phyloP scores from a whole-genome alignment of 768 basidiomycete species.

The Boletus sp. region DNA sequence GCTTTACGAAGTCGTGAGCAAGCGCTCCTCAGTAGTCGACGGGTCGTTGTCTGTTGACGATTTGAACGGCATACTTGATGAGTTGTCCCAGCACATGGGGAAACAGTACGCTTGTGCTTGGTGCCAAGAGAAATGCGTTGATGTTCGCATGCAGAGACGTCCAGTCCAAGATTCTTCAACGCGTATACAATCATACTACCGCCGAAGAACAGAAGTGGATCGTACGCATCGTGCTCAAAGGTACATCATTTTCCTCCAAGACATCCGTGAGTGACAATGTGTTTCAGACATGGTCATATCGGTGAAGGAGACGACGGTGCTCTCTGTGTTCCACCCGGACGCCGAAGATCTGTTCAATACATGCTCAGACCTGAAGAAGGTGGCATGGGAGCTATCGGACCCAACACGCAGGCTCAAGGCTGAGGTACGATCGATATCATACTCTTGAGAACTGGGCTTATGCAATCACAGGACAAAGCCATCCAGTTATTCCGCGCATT shows the following conservation, averaged over 20 bases:
- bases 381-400: conserved; percentile 87
- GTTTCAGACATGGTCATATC: conserved; percentile 82
- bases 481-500: conserved; percentile 85
- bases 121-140: not conserved
- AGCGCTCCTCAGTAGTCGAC: conserved; percentile 76
- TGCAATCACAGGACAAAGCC: conserved; percentile 65
- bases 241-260: conserved; percentile 36
- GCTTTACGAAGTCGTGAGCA: conserved; percentile 81
- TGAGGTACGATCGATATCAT: conserved; percentile 37
- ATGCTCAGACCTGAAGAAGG: conserved; percentile 93
- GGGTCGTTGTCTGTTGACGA: conserved; percentile 79
- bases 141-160: conserved; percentile 51
- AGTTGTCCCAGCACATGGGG: conserved; percentile 67
- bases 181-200: conserved; percentile 76
- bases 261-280: not conserved
- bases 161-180: conserved; percentile 73
- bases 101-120: conserved; percentile 55
- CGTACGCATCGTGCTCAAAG: conserved; percentile 93
- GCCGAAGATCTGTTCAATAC: conserved; percentile 94
- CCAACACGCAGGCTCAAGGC: conserved; percentile 62
- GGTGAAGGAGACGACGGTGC: conserved; percentile 91
- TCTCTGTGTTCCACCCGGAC: conserved; percentile 90
- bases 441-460: conserved; percentile 3
- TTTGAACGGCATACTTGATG: conserved; percentile 78
- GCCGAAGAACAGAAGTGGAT: conserved; percentile 94